Base-by-base conservation (phyloP, 2,329 filamentous ascomycete genomes). In the Pyrenochaeta sp. region DNA sequence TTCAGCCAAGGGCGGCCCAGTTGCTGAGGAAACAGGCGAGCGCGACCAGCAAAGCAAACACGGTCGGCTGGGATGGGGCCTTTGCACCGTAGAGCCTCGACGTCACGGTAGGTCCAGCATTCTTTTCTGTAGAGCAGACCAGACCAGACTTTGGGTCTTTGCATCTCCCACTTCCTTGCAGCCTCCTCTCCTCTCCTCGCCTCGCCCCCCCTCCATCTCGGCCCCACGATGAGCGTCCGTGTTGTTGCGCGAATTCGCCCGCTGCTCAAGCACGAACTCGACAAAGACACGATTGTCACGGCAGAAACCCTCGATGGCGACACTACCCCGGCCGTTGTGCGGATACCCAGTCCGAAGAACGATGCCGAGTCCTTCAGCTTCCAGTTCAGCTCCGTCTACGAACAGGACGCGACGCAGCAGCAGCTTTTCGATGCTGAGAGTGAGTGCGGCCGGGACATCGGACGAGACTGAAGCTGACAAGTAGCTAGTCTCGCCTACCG, bases 311-410 rank as follows among this genome's bases (percentile, higher is more conserved):
- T 66, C 18, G 62, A 66, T 15, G 63, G 61, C 41, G 70, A 71
- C 7, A 61, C 65, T 11, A 53, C 48, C 54, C 79, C 84, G 14
- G 83, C 81, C 18, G 75, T 95, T 20, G 85, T 97, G 65, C 87
- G 88, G 69, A 95, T 97, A 62, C 93, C 93, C 3, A 96, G 91
- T 67, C 92, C 93, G 0, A 96, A 94, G 77, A 96, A 96, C 65
- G 89, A 90, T 54, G 78, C 82, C 15, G 93, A 97, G 73, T 88
- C 92, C 65, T 97, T 92, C 73, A 91, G 88, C 40, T 99, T 97
- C 70, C 84, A 92, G 38, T 97, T 97, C 80, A 95, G 94, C 77
- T 84, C 88, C 58, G 93, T 97, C 41, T 97, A 96, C 72, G 90
- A 90, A 64, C 83, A 87, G 60, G 72, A 81, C 23, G 87, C 89